Evolutionary conservation across 495 filamentous ascomycete species (phyloP).

Genomic region (Penicillium herquei): DNA sequence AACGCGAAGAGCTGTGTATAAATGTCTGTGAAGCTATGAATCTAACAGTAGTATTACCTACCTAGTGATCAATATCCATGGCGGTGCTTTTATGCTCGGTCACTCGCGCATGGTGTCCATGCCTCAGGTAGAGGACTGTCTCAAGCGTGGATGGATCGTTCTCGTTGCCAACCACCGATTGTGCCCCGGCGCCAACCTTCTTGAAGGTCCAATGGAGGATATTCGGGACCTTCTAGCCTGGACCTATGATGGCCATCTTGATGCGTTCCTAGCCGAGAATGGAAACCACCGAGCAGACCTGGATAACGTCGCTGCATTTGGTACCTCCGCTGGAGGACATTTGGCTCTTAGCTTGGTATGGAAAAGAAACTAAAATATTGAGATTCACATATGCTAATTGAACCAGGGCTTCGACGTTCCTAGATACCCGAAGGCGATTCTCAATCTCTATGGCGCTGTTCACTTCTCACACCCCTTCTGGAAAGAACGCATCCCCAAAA

Average conservation of each 20-base stretch:
- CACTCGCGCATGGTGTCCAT: slow-evolving; percentile 33
- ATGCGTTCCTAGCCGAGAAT: slow-evolving; percentile 11
- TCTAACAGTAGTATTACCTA: background rate
- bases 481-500: slow-evolving; percentile 64
- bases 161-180: slow-evolving; percentile 36
- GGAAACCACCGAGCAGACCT: slow-evolving; percentile 20
- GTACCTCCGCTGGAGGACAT: slow-evolving; percentile 32
- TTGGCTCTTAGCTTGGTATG: slow-evolving; percentile 31
- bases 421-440: slow-evolving; percentile 27
- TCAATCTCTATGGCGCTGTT: slow-evolving; percentile 36
- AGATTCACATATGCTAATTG: background rate
- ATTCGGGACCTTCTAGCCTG: slow-evolving; percentile 29
- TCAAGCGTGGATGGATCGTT: slow-evolving; percentile 37
- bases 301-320: slow-evolving; percentile 33
- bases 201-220: slow-evolving; percentile 31
- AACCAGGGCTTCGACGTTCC: slow-evolving; percentile 30
- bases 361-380: background rate
- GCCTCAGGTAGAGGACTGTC: slow-evolving; percentile 33
- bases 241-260: slow-evolving; percentile 26
- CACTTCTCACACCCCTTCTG: slow-evolving; percentile 46
- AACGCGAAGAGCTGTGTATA: too few species aligned
- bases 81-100: slow-evolving; percentile 41
- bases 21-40: background rate
- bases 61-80: slow-evolving; percentile 39
- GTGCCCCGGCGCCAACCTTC: slow-evolving; percentile 31